Percentiles rank a stretch among this genome's conserved stretches.
Evolutionary conservation across 2,329 filamentous ascomycete genomes (phyloP).

Genomic region (Capronia americana): DNA sequence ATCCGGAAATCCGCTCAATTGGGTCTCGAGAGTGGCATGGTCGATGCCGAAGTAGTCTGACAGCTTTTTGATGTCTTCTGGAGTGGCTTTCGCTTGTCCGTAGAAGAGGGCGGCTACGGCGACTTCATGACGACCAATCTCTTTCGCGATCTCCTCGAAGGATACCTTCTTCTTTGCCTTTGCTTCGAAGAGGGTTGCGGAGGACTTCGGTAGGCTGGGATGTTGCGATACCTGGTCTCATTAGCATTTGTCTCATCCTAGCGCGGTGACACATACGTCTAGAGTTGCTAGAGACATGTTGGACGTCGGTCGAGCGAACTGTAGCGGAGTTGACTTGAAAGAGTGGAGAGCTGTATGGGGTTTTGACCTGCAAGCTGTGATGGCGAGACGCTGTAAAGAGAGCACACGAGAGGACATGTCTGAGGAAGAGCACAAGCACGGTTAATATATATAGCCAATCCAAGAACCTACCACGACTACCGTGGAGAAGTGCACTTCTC

Average conservation of each 20-base stretch:
- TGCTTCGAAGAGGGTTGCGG: constrained; percentile 76
- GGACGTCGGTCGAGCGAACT: constrained; percentile 25
- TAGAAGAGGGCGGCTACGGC: constrained; percentile 90
- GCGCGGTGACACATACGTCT: constrained; percentile 45
- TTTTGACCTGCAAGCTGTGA: constrained; percentile 24
- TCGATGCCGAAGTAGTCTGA: constrained; percentile 69
- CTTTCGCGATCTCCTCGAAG: constrained; percentile 77
- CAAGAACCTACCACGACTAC: constrained; percentile 6
- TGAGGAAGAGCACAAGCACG: constrained; percentile 9
- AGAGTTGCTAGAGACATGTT: constrained; percentile 54
- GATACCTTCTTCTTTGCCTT: constrained; percentile 77
- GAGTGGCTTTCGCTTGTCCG: constrained; percentile 76
- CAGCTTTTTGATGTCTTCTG: constrained; percentile 72
- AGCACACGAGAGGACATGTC: constrained; percentile 29
- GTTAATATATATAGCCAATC: constrained; percentile 30
- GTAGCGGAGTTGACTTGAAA: constrained; percentile 16
- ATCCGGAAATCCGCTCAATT: constrained; percentile 78
- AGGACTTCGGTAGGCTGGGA: constrained; percentile 72
- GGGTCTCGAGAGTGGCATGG: constrained; percentile 61
- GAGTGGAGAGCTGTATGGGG: constrained; percentile 11
- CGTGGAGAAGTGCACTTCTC: constrained; percentile 31
- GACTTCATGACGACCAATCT: constrained; percentile 79
- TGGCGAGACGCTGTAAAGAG: constrained; percentile 26
- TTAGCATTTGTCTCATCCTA: constrained; percentile 39
- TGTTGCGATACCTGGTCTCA: constrained; percentile 65